Base-by-base conservation (phyloP, 768 basidiomycete species). In the Hemileccinum impolitum region DNA sequence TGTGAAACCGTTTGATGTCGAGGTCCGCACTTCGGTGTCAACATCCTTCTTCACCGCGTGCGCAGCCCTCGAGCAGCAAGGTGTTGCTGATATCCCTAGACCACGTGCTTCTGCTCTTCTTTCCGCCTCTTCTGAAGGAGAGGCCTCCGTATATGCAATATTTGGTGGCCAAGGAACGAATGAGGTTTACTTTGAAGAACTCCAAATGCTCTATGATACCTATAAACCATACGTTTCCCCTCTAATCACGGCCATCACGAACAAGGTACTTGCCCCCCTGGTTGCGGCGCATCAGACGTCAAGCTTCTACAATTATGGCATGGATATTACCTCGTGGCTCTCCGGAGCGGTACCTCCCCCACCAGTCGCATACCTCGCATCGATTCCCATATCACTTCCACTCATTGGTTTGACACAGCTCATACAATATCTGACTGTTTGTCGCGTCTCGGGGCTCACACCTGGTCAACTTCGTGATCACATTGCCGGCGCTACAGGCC, bases 81-180 rank as follows among this genome's bases (percentile, higher is more conserved):
- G 76, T 30, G 70, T 78, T 44, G 61, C 73, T 23, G 74, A 71
- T 53, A 78, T 90, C 48, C 85, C 88, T 31, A 68, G 71, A 26
- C 71, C 79, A 28, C 79, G 85, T 11, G 52, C 78, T 40, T 84
- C 89, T 23, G 85, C 88, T 11, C 81, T 94, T 19, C 70, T 94
- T 49, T 67, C 73, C 11, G 84, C 85, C 34, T 81, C 81, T 30
- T 61, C 70, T 39, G 65, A 75, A n/a, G 79, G 80, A 39, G 78
- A 84, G 38, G 85, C 81, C 46, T 87, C 79, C 40, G 72, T 97
- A 59, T 97, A 88, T 70, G 95, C 92, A 44, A 75, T 99, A 35
- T 99, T 99, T 64, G 95, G 95, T 44, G 96, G 96, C 13, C 96
- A 99, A 70, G 96, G 96, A 50, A 91, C 88, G 51, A 98, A 98